A percentile compares a stretch with the other conserved stretches of the same genome.
phyloP scores from a whole-genome alignment of 495 filamentous ascomycete species.

The Daldinia decipiens region DNA sequence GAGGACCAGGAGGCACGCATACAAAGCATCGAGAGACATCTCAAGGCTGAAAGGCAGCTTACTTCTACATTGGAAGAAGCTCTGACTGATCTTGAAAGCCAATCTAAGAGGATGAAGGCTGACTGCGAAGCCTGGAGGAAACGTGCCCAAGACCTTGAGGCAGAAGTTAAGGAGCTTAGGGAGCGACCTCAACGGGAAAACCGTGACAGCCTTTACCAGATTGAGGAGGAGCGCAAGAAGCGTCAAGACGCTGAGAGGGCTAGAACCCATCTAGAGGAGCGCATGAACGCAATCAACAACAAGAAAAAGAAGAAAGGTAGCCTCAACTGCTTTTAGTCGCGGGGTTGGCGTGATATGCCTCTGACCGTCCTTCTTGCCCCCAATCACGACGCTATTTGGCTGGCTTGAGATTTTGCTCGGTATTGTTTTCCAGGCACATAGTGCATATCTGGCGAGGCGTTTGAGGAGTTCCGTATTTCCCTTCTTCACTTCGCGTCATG shows the following conservation, averaged over 20 bases:
- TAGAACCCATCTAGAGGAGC: slow-evolving; percentile 85
- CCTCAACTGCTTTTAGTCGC: slow-evolving; percentile 90
- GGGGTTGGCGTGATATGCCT: slow-evolving; percentile 25
- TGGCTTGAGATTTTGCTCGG: slow-evolving; percentile 12
- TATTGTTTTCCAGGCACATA: slow-evolving; percentile 15
- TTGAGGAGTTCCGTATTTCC: slow-evolving; percentile 28
- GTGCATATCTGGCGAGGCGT: slow-evolving; percentile 38
- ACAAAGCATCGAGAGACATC: slow-evolving; percentile 94
- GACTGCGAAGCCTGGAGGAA: slow-evolving; percentile 92
- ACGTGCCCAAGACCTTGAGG: slow-evolving; percentile 79
- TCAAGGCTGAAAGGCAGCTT: slow-evolving; percentile 95
- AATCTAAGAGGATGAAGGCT: slow-evolving; percentile 83
- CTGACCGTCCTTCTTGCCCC: slow-evolving; percentile 12
- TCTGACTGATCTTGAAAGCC: slow-evolving; percentile 87
- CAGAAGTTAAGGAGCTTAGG: slow-evolving; percentile 76
- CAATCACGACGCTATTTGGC: slow-evolving; percentile 12
- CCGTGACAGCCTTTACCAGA: slow-evolving; percentile 78
- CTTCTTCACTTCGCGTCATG: slow-evolving; percentile 20
- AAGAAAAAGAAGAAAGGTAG: slow-evolving; percentile 97
- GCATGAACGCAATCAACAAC: slow-evolving; percentile 89
- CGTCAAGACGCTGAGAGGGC: slow-evolving; percentile 89
- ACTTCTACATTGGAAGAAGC: slow-evolving; percentile 95
- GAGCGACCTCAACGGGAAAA: slow-evolving; percentile 61
- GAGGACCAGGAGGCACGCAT: slow-evolving; percentile 97
- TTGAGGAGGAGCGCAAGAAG: slow-evolving; percentile 93